Evolutionary conservation across 176 grass and related monocot genomes (phyloP), one percentile per base, ranked within the genome.

Genomic region (Rhynchospora pubera): DNA sequence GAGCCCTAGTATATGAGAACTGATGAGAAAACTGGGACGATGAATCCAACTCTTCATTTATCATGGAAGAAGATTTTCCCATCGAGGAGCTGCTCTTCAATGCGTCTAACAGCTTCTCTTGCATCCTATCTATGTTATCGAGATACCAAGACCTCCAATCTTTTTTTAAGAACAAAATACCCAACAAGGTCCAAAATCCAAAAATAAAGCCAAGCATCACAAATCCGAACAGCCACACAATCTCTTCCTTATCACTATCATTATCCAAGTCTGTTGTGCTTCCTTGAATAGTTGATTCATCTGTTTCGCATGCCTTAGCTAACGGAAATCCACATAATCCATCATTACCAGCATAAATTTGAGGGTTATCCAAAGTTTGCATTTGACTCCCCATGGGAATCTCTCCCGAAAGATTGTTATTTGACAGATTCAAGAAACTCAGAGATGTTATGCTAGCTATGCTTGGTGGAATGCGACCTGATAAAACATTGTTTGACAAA

Each of bases 101-200:
- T 26, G 77, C 91, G 4, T 76, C 39, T 81, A 65, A 81, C 32
- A 88, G 5, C 57, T 42, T 89, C 13, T 68, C 42, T 53, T 95
- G 90, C 57, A 90, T 79, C 11, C 1, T 7, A 83, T 95, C 90
- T 62, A 87, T 77, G 61, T 57, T 92, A 21, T 64, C 13, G 45
- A 92, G 44, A 88, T 90, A 9, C 26, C 4, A 65, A 13, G 2
- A 46, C 56, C 87, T 94, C 86, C 63, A 81, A 0, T 79, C 13
- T 16, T n/a, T 26, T 6, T 87, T 34, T 9, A 79, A 82, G 62
- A 92, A 71, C 18, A 92, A 65, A 72, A 92, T 60, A 4, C 86
- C 90, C 32, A 85, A 85, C 76, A 89, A 92, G 3, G 88, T 9
- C 93, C 90, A 96, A 71, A 85, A 85, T 24, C 90, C 93, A 50